Conservation (phyloP, 106 monocot genomes). For the Agapanthus africanus region DNA sequence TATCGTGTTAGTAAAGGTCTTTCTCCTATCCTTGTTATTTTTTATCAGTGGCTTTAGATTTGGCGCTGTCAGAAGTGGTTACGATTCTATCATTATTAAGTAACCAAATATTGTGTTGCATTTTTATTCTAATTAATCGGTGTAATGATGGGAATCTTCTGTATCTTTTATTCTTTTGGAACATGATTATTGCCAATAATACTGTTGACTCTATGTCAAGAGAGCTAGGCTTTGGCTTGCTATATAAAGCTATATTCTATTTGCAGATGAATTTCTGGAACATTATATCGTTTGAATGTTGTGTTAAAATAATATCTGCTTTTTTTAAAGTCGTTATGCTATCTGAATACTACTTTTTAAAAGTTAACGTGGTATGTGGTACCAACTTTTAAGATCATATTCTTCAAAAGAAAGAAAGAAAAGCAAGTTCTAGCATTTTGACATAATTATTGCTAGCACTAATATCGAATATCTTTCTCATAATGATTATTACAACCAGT, state of each 20-base stretch:
- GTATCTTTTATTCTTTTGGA: neutral
- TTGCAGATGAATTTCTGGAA: constrained; percentile 1
- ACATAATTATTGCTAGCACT: constrained; percentile 6
- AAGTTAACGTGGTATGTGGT: neutral
- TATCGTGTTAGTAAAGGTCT: neutral
- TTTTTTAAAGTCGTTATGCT: constrained; percentile 4
- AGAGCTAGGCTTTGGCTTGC: neutral
- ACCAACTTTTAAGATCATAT: constrained; percentile 8
- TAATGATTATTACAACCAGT: constrained; percentile 1
- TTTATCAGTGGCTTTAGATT: neutral
- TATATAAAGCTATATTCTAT: constrained; percentile 2
- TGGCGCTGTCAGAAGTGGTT: too few relatives aligned
- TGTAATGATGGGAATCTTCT: neutral
- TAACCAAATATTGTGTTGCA: neutral
- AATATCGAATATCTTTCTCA: constrained; percentile 6
- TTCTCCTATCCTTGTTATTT: neutral
- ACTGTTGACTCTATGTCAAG: neutral
- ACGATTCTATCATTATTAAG: neutral
- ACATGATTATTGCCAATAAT: neutral
- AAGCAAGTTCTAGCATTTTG: constrained; percentile 4
- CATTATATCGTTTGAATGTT: neutral
- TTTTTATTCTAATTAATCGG: neutral
- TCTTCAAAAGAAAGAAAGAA: constrained; percentile 3
- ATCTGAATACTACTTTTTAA: neutral
- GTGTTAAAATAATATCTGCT: constrained; percentile 3